A percentile compares a stretch with the other conserved stretches of the same genome.
phyloP scores from a whole-genome alignment of 345 rosid genomes.

The Hibiscus tridactylites region DNA sequence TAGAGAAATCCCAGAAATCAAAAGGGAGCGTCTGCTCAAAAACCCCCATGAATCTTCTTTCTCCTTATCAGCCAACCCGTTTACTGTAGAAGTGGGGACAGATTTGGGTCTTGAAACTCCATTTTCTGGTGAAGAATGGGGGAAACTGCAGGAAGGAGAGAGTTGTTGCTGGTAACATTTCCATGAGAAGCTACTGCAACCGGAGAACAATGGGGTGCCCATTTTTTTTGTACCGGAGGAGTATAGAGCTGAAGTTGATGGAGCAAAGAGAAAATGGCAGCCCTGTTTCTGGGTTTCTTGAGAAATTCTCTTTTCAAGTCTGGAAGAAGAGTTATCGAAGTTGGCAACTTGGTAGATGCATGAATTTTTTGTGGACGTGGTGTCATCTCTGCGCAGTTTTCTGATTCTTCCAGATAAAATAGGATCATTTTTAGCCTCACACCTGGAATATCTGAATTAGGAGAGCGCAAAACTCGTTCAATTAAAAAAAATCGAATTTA shows the following conservation, averaged over 20 bases:
- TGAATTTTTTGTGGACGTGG: constrained; percentile 22
- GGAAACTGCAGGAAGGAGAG: neutral
- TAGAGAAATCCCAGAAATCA: constrained; percentile 44
- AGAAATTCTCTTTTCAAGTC: neutral
- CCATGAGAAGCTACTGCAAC: constrained; percentile 32
- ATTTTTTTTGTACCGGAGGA: constrained; percentile 5
- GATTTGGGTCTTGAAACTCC: constrained; percentile 18
- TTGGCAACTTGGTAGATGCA: neutral
- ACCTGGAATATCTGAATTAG: neutral
- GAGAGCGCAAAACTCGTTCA: no score
- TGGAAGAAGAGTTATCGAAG: constrained; percentile 1
- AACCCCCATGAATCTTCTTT: constrained; percentile 15
- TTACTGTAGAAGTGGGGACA: constrained; percentile 9
- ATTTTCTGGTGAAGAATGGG: constrained; percentile 3
- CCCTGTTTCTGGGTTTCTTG: neutral
- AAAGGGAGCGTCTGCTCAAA: constrained; percentile 47
- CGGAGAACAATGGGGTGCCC: constrained; percentile 31
- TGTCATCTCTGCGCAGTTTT: neutral
- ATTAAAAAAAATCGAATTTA: no score
- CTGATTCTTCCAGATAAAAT: constrained; percentile 6
- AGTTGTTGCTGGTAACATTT: constrained; percentile 13
- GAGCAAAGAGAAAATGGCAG: neutral
- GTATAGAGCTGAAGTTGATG: neutral
- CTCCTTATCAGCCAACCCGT: constrained; percentile 13
- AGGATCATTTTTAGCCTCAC: constrained; percentile 1